Evolutionary conservation across 345 rosid species (phyloP), one percentile per base, ranked within the genome.

Genomic region (Microthlaspi erraticum): DNA sequence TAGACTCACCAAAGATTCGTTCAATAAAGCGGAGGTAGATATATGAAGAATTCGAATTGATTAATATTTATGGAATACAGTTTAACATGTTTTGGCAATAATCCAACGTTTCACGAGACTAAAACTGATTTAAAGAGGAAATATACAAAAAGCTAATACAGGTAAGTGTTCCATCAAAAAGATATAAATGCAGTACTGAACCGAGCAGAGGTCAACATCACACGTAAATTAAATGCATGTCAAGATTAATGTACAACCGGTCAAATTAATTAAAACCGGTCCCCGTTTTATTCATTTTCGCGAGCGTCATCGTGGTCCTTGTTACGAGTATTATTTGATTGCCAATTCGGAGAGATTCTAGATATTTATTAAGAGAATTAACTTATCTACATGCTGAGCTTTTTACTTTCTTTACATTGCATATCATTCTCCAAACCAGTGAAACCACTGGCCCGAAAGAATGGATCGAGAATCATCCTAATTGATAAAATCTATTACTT

Each of bases 171-270:
- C 14, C 32, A 66, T 73, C 72, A 41, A 58, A 72, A 66, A 41
- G 32, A 74, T 74, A 74, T 66, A 66, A 74, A 74, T 66, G 62
- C 13, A 20, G 73, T 66, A 66, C 78, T 74, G 78, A 10, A 38
- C 39, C 4, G 10, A 66, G 54, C 39, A 59, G 38, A 66, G 61
- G 77, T 73, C 78, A 66, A 50, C 72, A 66, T 74, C 78, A 58
- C 36, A 66, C 68, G 78, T 66, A 41, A 65, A 66, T 48, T 74
- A 50, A 74, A 58, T 74, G 62, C 67, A 59, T 66, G 46, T 58
- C 67, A 66, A 66, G 72, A 56, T 66, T 74, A 66, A 74, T 74
- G 62, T 42, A 66, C 73, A 66, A 31, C 61, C 39, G 54, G 72
- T 74, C 73, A 66, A 74, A 74, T 74, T 66, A 32, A 44, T 38